Evolutionary conservation across 2,329 filamentous ascomycete genomes (phyloP).

Genomic region (Neopestalotiopsis sp.): DNA sequence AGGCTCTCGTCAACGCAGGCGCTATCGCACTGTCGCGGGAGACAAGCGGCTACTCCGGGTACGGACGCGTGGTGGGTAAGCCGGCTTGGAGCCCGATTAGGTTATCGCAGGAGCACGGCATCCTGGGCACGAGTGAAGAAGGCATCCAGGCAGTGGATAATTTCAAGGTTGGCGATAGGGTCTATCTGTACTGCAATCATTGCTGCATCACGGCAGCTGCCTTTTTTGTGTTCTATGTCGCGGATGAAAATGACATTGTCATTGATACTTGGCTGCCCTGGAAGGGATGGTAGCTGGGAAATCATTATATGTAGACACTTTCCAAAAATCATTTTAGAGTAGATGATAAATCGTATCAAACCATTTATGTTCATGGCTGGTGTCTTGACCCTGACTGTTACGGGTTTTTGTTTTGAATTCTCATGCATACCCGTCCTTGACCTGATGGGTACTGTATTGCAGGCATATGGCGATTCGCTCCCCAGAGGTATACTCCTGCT

Average conservation of each 20-base stretch:
- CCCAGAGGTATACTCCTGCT: neutral
- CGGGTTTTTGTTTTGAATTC: too few relatives aligned
- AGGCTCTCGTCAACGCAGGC: slow-evolving; percentile 13
- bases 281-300: slow-evolving; percentile 10
- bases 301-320: too few relatives aligned
- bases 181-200: slow-evolving; percentile 17
- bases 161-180: slow-evolving; percentile 9
- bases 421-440: too few relatives aligned
- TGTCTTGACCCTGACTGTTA: too few relatives aligned
- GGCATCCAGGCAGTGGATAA: neutral
- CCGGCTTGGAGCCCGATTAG: slow-evolving; percentile 1
- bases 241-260: slow-evolving; percentile 10
- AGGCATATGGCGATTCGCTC: neutral
- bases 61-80: slow-evolving; percentile 2
- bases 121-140: neutral
- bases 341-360: too few relatives aligned
- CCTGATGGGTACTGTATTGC: too few relatives aligned
- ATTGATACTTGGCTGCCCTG: slow-evolving; percentile 14
- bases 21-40: slow-evolving; percentile 13
- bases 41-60: slow-evolving; percentile 2
- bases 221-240: slow-evolving; percentile 13
- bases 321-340: too few relatives aligned
- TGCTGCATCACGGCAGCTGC: slow-evolving; percentile 14
- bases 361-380: too few relatives aligned
- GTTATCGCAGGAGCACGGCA: slow-evolving; percentile 16